Evolutionary conservation across 805 yeast genomes (phyloP).

Genomic region (Saccharomyces eubayanus): DNA sequence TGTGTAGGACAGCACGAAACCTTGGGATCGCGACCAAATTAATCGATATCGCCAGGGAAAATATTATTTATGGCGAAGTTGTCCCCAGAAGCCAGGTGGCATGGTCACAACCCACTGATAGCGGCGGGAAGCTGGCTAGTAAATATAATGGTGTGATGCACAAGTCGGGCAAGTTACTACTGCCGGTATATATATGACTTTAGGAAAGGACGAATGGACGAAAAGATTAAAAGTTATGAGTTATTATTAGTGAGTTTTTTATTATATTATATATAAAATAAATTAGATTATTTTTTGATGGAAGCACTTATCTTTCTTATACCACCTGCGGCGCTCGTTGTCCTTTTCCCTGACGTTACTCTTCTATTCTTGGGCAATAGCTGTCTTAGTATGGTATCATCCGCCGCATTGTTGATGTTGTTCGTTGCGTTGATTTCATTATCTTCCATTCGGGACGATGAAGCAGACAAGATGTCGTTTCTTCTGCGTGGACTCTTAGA

Average conservation of each 20-base stretch:
- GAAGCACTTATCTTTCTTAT: conserved; percentile 31
- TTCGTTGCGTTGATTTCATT: conserved; percentile 3
- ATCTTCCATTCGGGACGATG: conserved; percentile 6
- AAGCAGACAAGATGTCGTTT: neutral
- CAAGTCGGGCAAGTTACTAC: conserved; percentile 26
- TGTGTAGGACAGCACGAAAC: conserved; percentile 38
- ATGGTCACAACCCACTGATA: conserved; percentile 66
- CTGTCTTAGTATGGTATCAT: conserved; percentile 22
- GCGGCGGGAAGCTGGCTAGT: conserved; percentile 53
- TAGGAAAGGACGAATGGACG: conserved; percentile 36
- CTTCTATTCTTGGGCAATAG: conserved; percentile 28
- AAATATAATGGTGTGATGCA: conserved; percentile 49
- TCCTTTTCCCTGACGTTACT: conserved; percentile 27
- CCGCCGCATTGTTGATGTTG: conserved; percentile 4
- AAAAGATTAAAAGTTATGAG: neutral
- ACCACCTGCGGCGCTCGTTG: conserved; percentile 27
- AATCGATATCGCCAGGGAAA: conserved; percentile 35
- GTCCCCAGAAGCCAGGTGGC: conserved; percentile 42
- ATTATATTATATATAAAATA: neutral
- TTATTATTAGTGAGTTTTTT: neutral
- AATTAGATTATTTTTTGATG: conserved; percentile 14
- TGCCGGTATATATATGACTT: conserved; percentile 26
- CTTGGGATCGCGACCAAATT: conserved; percentile 42
- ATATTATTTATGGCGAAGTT: conserved; percentile 43
- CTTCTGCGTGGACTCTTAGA: conserved; percentile 5